These are phyloP conservation scores for Ustilaginoidea virens DNA, from an alignment of 2,329 filamentous ascomycete species.

Conservation along the genomic window DNA sequence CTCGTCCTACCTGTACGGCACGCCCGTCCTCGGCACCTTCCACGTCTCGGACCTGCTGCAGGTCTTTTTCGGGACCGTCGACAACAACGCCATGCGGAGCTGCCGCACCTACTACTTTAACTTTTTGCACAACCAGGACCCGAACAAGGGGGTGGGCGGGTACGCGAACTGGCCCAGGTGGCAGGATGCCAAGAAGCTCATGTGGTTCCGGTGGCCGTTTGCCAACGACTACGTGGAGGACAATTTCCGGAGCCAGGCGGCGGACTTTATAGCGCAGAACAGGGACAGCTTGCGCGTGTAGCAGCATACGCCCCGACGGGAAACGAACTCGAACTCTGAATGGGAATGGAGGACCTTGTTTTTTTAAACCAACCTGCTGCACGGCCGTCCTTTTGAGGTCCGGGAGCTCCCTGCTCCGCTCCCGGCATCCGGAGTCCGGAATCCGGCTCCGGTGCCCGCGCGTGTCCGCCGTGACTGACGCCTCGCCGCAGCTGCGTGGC, in stretches of 20 bases:
- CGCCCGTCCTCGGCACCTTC: constrained; percentile 59
- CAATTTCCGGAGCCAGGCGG: constrained; percentile 20
- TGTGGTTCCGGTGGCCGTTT: constrained; percentile 25
- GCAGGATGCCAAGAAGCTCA: constrained; percentile 29
- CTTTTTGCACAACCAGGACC: constrained; percentile 56
- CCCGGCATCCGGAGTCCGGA: too few species aligned
- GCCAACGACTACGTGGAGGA: constrained; percentile 18
- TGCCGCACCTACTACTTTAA: constrained; percentile 57
- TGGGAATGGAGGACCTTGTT: too few species aligned
- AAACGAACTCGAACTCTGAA: too few species aligned
- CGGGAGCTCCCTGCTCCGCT: too few species aligned
- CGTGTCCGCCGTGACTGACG: too few species aligned
- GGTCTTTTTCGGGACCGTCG: constrained; percentile 48
- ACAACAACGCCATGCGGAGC: constrained; percentile 43
- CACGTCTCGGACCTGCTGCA: constrained; percentile 56
- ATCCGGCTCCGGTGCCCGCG: too few species aligned
- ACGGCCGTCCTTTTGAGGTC: too few species aligned
- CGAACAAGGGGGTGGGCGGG: constrained; percentile 38
- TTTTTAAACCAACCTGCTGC: too few species aligned
- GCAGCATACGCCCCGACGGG: too few species aligned
- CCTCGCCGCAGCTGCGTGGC: too few species aligned
- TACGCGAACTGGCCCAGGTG: constrained; percentile 27
- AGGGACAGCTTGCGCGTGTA: constrained; percentile 11
- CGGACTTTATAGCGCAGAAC: constrained; percentile 13
- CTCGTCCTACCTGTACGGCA: constrained; percentile 54